Base-by-base conservation (phyloP, 176 grass and related monocot species). In the Leersia perrieri region DNA sequence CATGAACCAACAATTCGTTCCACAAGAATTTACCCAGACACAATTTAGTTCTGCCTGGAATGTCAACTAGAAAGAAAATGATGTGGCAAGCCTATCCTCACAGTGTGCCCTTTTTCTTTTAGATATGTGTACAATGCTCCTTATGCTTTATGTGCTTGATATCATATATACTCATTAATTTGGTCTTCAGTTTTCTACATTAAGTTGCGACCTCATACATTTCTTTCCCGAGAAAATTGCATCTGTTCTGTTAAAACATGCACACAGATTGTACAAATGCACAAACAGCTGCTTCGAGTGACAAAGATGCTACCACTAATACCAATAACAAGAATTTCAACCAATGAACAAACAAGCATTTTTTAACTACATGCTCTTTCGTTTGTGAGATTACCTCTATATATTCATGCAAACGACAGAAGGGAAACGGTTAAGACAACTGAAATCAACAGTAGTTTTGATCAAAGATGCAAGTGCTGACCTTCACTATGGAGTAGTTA, bases 401-500 rank as follows among this genome's bases (percentile, higher is more conserved):
- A 77, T n/a, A 25, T 27, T 45, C 22, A 63, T 0, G 13, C 60
- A 74, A 72, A 70, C 53, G 33, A 26, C 11, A 71, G 1, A 27
- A 15, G 2, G 7, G 3, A 2, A 36, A 63, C 29, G 6, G 39
- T 38, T 40, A 45, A 39, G 1, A n/a, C 25, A 87, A 35, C 55
- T 65, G 9, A 71, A 80, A n/a, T 55, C 2, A 82, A 66, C 22
- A 27, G 9, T 62, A 66, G 73, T 34, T 11, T 47, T 22, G 31
- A 62, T 7, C 18, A 41, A 70, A 41, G 28, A 76, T n/a, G 20
- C 5, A 63, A 60, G 74, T 45, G 79, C 88, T 84, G 75, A 98
- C 96, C 96, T 98, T 98, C 5, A 86, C 88, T 25, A 98, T 66
- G 40, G 45, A 78, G 82, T 91, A 98, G 84, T 98, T 93, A 72